Evolutionary conservation across 441 rosid species (phyloP), one percentile per base, ranked within the genome.

Genomic region (Erodium texanum): DNA sequence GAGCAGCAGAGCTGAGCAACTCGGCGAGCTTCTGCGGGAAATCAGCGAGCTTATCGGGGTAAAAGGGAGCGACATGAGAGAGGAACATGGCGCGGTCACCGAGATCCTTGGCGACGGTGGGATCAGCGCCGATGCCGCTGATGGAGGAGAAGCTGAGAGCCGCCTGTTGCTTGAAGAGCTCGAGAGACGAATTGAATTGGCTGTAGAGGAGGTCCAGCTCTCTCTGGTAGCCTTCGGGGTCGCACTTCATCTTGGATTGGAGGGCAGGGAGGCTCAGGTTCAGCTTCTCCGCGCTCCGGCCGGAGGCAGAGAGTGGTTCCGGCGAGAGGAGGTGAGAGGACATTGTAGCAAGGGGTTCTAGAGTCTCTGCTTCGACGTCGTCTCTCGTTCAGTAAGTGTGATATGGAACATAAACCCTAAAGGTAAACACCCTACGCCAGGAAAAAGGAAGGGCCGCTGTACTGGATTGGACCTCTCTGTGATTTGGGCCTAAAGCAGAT

Each of bases 211-310:
- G 80, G 3, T 67, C 74, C 52, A 92, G 94, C 75, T 94, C 97
- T 15, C 88, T 74, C 65, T 73, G 86, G 74, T 89, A 92, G 12
- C 98, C 96, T 24, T 92, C 90, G 0, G 99, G 96, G 69, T 92
- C 99, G 45, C 78, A 70, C 59, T 94, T 92, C 90, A 94, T 88
- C 78, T 92, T 92, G 2, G 91, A 88, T 43, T 87, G 97, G 56
- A 89, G 92, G 10, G 76, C 19, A 5, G 84, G 84, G 27, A 58
- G 27, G 62, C 62, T 58, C 0, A 92, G 87, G 67, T 87, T 89
- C 43, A 92, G 69, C 80, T 82, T 92, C 74, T 86, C 98, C 1
- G 94, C 84, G 77, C 82, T 76, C 77, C 89, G 84, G 24, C 97
- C 94, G 3, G 97, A 83, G 2, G 94, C 92, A n/a, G 88, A 75